A percentile compares a stretch with the other conserved stretches of the same genome.
Conservation (phyloP, 1,284 basidiomycete species). For the Pisolithus thermaeus region DNA sequence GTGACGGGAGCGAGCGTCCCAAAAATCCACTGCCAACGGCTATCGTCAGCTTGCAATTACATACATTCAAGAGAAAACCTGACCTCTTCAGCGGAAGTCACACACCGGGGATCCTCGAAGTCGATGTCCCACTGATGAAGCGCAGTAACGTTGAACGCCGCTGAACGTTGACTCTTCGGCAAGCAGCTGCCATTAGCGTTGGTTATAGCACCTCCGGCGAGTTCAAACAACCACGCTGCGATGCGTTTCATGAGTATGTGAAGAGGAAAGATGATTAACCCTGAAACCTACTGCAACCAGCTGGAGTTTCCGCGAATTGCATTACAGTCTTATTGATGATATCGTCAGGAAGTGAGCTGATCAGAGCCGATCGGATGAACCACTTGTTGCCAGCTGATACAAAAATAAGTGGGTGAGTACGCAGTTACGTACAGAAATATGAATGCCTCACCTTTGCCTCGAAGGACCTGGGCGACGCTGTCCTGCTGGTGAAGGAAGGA, state of each 20-base stretch:
- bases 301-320: slow-evolving; percentile 74
- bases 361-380: slow-evolving; percentile 81
- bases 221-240: slow-evolving; percentile 84
- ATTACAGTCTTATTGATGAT: slow-evolving; percentile 78
- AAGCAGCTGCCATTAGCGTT: slow-evolving; percentile 73
- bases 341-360: slow-evolving; percentile 78
- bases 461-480: slow-evolving; percentile 82
- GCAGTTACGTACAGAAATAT: not conserved
- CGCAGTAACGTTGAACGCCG: slow-evolving; percentile 81
- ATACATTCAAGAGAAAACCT: slow-evolving; percentile 11
- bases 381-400: slow-evolving; percentile 69
- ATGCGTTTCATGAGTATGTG: slow-evolving; percentile 4
- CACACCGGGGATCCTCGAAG: slow-evolving; percentile 72
- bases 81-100: slow-evolving; percentile 75
- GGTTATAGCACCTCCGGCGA: slow-evolving; percentile 75
- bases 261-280: not conserved
- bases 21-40: slow-evolving; percentile 62
- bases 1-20: slow-evolving; percentile 63
- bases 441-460: slow-evolving; percentile 58
- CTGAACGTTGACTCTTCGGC: slow-evolving; percentile 65
- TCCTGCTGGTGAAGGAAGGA: slow-evolving; percentile 85
- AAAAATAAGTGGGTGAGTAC: not conserved
- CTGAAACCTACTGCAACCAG: slow-evolving; percentile 73
- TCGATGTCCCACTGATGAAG: slow-evolving; percentile 89
- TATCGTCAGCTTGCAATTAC: slow-evolving; percentile 1